Base-by-base conservation (phyloP, 345 rosid species). In the Sonneratia caseolaris region DNA sequence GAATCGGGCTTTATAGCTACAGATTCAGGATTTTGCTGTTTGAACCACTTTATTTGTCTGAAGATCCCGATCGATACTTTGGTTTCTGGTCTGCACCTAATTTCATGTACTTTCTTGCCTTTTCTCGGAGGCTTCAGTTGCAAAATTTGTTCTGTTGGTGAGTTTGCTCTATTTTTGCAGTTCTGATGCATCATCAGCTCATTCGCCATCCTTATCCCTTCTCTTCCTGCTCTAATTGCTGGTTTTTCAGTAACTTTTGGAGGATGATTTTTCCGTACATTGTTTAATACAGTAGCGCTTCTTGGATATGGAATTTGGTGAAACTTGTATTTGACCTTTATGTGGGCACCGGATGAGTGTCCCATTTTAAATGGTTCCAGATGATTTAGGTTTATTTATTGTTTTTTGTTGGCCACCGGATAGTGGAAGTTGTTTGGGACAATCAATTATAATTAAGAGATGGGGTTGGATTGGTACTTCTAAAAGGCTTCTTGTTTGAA, bases 1-100 rank as follows among this genome's bases (percentile, higher is more conserved):
- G 80, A 74, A 57, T 77, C 78, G 78, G 72, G 70, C 74, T 56
- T 38, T 16, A 38, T 37, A 19, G 64, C 57, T 72, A 69, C 76
- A 75, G 71, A 42, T 70, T 45, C 55, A 38, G 74, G 77, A 42
- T 2, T 80, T 77, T 22, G 66, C 37, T 59, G 1, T 24, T 57
- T 71, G 35, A 4, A 3, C 10, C 38, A 0, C 37, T 43, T 16
- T 12, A 21, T 42, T 35, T 42, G 36, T 4, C 40, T 27, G 3
- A 53, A 49, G 21, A 32, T 15, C 22, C 1, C 14, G 27, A 9
- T 36, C 22, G 36, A 27, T 18, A 21, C 37, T 42, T 68, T 43
- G 70, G 3, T 68, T 68, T 43, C 27, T 67, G 49, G 24, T 42
- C 70, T 35, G 70, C 3, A 19, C 51, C 51, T 42, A 8, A 38